Base-by-base conservation (phyloP, 2,329 filamentous ascomycete genomes). In the Fusarium udum region DNA sequence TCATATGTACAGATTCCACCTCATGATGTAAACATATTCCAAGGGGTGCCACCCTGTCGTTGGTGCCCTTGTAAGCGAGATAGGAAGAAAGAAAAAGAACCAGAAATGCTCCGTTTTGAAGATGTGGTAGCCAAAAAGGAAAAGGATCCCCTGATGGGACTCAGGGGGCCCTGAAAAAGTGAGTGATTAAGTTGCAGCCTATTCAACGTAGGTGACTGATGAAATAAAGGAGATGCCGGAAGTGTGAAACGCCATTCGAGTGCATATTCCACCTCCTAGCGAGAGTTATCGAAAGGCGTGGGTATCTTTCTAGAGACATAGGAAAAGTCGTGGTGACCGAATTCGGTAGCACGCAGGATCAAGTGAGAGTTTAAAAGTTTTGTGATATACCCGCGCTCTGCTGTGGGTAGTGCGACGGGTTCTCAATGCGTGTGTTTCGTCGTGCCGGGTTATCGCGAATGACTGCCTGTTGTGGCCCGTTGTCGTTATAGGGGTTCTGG, bases 361-460 rank as follows among this genome's bases (percentile, higher is more conserved):
- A 60, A 32, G 46, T 36, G 42, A 39, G n/a, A 24, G 32, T 59
- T 82, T 89, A 98, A 79, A 99, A 99, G 83, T 99, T 99, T 84
- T 98, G 96, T 37, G 96, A 93, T 78, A 99, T 98, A 67, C 96
- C 96, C 43, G 94, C 94, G 78, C 93, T 97, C 85, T 97, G 95
- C 80, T 97, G 94, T 16, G 95, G 95, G 78, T 93, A 97, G 71
- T 96, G 93, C 49, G 93, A 90, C 6, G 94, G 92, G 80, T 92
- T 97, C 84, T 98, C 95, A 79, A 99, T 98, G 71, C 95, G 91
- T 18, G 96, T 98, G 84, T 98, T 98, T 74, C 96, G 90, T 76
- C 96, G 88, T 34, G 96, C 96, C 72, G 93, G 92, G 74, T 98
- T 96, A 81, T 99, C 96, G 63, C 95, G 91, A 73, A 99, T 98